Conservation (phyloP, 805 yeast genomes). For the Starmerella floris region DNA sequence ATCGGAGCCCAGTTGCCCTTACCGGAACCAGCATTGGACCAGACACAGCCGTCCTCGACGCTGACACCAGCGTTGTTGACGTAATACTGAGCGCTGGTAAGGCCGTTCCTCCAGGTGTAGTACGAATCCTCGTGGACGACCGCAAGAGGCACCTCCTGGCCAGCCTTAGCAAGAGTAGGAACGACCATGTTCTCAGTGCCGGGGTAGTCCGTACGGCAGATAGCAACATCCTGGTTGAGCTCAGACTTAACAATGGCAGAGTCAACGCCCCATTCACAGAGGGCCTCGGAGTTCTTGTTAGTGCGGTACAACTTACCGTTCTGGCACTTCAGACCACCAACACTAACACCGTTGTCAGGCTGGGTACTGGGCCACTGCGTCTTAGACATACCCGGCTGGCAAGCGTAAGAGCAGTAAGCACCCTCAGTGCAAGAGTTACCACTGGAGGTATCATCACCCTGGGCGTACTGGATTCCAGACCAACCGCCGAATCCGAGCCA, state of each 20-base stretch:
- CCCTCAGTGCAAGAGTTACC: slow-evolving; percentile 67
- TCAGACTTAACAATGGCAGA: slow-evolving; percentile 57
- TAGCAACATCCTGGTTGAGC: slow-evolving; percentile 54
- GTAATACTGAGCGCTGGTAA: slow-evolving; percentile 90
- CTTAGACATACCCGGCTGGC: slow-evolving; percentile 98
- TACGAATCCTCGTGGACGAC: slow-evolving; percentile 68
- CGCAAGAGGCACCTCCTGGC: slow-evolving; percentile 50
- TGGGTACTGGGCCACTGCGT: slow-evolving; percentile 91
- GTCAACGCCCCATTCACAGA: slow-evolving; percentile 79
- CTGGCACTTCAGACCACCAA: slow-evolving; percentile 86
- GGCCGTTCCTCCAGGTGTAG: slow-evolving; percentile 67
- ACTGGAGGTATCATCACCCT: slow-evolving; percentile 47
- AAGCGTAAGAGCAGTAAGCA: slow-evolving; percentile 90
- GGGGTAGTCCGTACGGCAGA: slow-evolving; percentile 98
- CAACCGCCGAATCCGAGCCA: slow-evolving; percentile 69
- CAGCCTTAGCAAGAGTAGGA: slow-evolving; percentile 72
- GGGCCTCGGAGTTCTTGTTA: slow-evolving; percentile 48
- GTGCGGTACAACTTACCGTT: slow-evolving; percentile 74
- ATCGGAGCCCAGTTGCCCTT: slow-evolving; percentile 98
- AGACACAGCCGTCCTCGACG: slow-evolving; percentile 78
- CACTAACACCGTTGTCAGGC: slow-evolving; percentile 78
- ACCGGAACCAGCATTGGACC: slow-evolving; percentile 73
- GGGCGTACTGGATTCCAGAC: slow-evolving; percentile 54
- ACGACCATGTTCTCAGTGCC: slow-evolving; percentile 98
- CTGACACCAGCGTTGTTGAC: slow-evolving; percentile 94